A percentile compares a stretch with the other conserved stretches of the same genome.
Conservation (phyloP, 305 asterid genomes). For the Withania somnifera region DNA sequence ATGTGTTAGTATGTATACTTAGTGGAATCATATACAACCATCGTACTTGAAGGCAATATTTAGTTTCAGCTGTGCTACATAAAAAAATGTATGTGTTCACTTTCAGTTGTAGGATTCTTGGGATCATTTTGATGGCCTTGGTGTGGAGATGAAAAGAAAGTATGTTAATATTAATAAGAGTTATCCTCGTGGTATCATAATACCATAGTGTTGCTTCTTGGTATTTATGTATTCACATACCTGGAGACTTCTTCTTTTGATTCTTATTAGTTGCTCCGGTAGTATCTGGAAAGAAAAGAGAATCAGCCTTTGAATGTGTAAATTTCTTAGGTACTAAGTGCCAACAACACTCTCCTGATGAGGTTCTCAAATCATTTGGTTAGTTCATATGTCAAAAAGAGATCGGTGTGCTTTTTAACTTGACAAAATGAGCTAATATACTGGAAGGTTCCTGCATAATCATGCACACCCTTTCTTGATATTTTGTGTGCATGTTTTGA, state of each 20-base stretch:
- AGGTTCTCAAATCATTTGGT: background rate
- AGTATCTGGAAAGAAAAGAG: background rate
- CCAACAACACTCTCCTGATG: background rate
- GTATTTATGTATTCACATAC: background rate
- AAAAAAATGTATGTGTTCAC: background rate
- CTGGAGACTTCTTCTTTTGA: background rate
- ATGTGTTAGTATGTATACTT: background rate
- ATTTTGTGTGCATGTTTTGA: background rate
- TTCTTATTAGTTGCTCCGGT: background rate
- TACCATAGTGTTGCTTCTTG: no score
- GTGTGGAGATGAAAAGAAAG: background rate
- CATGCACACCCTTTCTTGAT: background rate
- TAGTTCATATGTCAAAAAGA: background rate
- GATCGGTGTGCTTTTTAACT: background rate
- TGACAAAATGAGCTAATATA: background rate
- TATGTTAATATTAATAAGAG: background rate
- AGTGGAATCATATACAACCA: background rate
- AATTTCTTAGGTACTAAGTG: background rate
- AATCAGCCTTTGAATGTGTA: background rate
- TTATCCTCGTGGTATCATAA: background rate
- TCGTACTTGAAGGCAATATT: background rate
- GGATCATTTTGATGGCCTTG: background rate
- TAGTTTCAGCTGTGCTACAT: background rate
- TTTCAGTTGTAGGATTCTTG: background rate
- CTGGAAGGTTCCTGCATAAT: background rate